A percentile compares a stretch with the other conserved stretches of the same genome.
phyloP scores from a whole-genome alignment of 2,329 filamentous ascomycete genomes.

The Chalaropsis thielavioides region DNA sequence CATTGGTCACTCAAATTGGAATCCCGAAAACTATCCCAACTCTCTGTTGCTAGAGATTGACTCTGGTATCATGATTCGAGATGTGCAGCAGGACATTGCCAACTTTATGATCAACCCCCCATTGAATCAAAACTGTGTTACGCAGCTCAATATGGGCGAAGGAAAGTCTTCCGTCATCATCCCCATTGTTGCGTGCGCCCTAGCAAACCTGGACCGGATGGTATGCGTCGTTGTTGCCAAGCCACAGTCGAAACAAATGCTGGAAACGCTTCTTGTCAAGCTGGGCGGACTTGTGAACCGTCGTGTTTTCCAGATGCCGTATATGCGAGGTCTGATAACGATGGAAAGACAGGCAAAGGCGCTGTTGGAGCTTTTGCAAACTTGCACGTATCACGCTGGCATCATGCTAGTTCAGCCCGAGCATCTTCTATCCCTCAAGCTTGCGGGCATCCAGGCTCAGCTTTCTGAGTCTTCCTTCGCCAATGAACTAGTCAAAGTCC shows the following conservation, averaged over 20 bases:
- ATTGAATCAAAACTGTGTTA: constrained; percentile 33
- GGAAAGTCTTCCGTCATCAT: constrained; percentile 58
- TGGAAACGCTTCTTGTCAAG: constrained; percentile 38
- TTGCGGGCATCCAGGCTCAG: constrained; percentile 41
- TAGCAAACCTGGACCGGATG: constrained; percentile 38
- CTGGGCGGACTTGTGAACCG: constrained; percentile 42
- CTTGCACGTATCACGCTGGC: constrained; percentile 37
- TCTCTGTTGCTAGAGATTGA: constrained; percentile 52
- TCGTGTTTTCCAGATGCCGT: constrained; percentile 42
- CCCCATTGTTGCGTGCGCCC: constrained; percentile 41
- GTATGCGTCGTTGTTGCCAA: constrained; percentile 47
- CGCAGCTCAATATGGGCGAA: constrained; percentile 60
- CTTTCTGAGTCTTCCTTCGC: background rate
- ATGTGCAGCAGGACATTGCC: constrained; percentile 44
- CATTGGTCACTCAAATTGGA: constrained; percentile 42
- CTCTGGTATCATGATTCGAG: constrained; percentile 44
- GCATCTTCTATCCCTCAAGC: constrained; percentile 47
- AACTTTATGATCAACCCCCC: constrained; percentile 36
- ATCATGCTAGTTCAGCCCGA: constrained; percentile 49
- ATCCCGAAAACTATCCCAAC: constrained; percentile 38
- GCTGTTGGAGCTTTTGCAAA: constrained; percentile 30
- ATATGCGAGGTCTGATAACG: constrained; percentile 32
- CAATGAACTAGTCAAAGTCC: constrained; percentile 26
- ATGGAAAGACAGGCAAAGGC: constrained; percentile 20
- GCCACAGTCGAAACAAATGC: constrained; percentile 46